Evolutionary conservation across 306 rosid genomes (phyloP), one percentile per base, ranked within the genome.

Genomic region (Citrullus mucosospermus): DNA sequence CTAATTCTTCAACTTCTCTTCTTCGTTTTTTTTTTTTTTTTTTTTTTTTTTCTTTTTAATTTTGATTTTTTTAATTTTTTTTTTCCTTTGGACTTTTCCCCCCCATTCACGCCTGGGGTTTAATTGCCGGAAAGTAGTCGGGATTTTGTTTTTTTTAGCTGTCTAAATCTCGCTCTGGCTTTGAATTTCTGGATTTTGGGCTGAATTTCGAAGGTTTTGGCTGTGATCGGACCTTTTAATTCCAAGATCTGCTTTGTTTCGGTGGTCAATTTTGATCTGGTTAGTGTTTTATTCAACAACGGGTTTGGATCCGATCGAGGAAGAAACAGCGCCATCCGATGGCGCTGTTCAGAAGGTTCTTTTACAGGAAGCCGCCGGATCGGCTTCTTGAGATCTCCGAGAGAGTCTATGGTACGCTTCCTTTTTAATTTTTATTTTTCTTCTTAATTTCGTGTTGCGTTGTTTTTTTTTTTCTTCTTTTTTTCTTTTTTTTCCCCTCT

Each of bases 301-400:
- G 90, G 97, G 87, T 91, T 91, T 96, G 99, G 99, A 96, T 92
- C 96, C 84, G 83, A 86, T 91, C 95, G 80, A 83, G 84, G 93
- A 81, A 85, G 92, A 84, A 95, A 91, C 98, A 95, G 99, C 99
- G 99, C 98, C 98, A 88, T 88, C 91, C 7, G 79, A 96, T 96
- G 99, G 99, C 98, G 98, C 99, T 96, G 98, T 96, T 96, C 91
- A 88, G 98, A 88, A 83, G 97, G 76, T 91, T 96, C 81, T 96
- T 96, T 78, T 92, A 96, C 81, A 85, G 98, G 85, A 96, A 92
- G 91, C 99, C 99, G 80, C 99, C 99, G 86, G 98, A 96, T 91
- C 98, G 97, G 85, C 98, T 96, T 84, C 95, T 96, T 6, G 98
- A 96, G 89, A 96, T 96, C 89, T 96, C 98, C 38, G 99, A 96